These are phyloP conservation scores for Lotmaria passim DNA, from an alignment of 208 protist genomes.

Conservation along the genomic window DNA sequence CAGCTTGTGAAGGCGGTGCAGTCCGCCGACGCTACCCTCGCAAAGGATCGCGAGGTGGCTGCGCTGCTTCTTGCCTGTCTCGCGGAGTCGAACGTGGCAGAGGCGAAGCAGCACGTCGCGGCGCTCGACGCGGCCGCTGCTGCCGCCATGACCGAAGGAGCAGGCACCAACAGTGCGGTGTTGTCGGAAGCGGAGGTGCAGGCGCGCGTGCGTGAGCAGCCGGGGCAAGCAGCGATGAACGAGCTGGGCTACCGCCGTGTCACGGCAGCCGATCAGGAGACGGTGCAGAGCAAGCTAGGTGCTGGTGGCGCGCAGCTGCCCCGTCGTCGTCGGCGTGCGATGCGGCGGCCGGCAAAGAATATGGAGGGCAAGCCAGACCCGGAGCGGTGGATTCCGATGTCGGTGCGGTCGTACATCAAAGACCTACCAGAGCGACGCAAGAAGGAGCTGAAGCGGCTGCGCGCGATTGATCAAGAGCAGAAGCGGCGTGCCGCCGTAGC, in stretches of 20 bases:
- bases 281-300: not conserved
- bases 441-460: conserved; percentile 81
- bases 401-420: conserved; percentile 82
- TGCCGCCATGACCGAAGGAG: conserved; percentile 7
- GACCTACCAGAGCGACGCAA: conserved; percentile 82
- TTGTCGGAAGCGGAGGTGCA: conserved; percentile 44
- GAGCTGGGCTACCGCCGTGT: conserved; percentile 65
- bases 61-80: conserved; percentile 68
- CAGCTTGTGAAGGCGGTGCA: conserved; percentile 51
- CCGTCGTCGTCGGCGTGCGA: conserved; percentile 39
- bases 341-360: conserved; percentile 72
- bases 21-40: conserved; percentile 33
- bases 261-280: conserved; percentile 32
- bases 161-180: not conserved
- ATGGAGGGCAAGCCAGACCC: conserved; percentile 76
- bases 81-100: conserved; percentile 57
- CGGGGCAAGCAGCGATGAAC: conserved; percentile 57
- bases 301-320: conserved; percentile 17
- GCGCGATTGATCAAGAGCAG: conserved; percentile 84
- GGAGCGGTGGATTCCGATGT: conserved; percentile 88
- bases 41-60: conserved; percentile 43
- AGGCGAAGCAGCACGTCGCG: conserved; percentile 22
- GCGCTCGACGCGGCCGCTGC: conserved; percentile 25
- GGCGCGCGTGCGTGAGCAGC: conserved; percentile 42
- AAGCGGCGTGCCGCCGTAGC: conserved; percentile 57